Percentiles rank a stretch among this genome's conserved stretches.
phyloP scores from a whole-genome alignment of 2,329 filamentous ascomycete species.

The Orbilia ellipsospora region DNA sequence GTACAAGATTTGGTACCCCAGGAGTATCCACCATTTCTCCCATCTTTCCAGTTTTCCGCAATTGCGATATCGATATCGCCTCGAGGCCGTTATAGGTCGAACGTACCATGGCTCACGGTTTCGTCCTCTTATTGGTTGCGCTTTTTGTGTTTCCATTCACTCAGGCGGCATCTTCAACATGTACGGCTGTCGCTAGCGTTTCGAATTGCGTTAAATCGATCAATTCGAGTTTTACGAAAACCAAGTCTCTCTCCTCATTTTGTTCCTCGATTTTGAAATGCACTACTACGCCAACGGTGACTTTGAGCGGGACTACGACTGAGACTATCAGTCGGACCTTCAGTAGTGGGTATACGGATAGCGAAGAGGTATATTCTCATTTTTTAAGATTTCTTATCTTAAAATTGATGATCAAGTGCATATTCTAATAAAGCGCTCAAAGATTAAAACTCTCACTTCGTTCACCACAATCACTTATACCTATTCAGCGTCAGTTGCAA shows the following conservation, averaged over 20 bases:
- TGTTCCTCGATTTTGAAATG: conserved; percentile 15
- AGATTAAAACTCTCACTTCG: not conserved
- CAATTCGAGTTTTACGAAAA: conserved; percentile 3
- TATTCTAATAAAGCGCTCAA: not conserved
- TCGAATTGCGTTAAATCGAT: conserved; percentile 18
- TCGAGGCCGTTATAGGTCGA: not conserved
- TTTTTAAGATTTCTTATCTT: not conserved
- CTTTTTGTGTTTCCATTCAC: not conserved
- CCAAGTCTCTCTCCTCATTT: conserved; percentile 9
- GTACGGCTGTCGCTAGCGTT: conserved; percentile 13
- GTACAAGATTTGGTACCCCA: not conserved
- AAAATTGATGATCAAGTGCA: too few relatives aligned
- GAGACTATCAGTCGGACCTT: not conserved
- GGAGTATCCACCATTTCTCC: not conserved
- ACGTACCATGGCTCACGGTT: not conserved
- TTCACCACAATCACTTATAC: not conserved
- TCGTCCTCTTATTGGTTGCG: not conserved
- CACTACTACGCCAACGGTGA: conserved; percentile 4
- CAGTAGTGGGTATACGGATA: not conserved
- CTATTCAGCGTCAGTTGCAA: not conserved
- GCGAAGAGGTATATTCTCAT: not conserved
- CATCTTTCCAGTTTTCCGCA: not conserved
- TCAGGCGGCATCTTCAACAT: not conserved
- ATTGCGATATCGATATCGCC: not conserved
- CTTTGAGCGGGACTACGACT: conserved; percentile 4